A percentile compares a stretch with the other conserved stretches of the same genome.
Conservation (phyloP, 768 basidiomycete genomes). For the Candolleomyces aberdarensis region DNA sequence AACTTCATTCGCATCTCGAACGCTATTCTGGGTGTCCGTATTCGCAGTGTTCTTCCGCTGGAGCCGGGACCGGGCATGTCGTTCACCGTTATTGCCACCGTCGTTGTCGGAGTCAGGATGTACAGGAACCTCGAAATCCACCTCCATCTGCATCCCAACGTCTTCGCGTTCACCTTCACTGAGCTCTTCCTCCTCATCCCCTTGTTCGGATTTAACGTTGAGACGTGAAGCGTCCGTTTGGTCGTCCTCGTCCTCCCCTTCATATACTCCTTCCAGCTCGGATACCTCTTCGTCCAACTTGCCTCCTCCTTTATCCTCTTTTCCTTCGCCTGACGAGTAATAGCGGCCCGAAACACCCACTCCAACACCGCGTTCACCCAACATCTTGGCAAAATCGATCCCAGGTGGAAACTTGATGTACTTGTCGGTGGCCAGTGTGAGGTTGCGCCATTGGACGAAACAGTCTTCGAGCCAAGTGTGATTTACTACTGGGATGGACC, state of each 20-base stretch:
- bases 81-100: slow-evolving; percentile 4
- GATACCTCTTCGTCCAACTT: slow-evolving; percentile 10
- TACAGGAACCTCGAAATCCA: slow-evolving; percentile 13
- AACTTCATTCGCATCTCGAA: background rate
- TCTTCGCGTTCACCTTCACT: background rate
- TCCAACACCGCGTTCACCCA: slow-evolving; percentile 41
- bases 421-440: slow-evolving; percentile 61
- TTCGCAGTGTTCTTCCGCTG: background rate
- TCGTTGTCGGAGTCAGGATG: background rate
- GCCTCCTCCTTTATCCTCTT: slow-evolving; percentile 11
- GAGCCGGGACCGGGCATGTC: too few relatives aligned
- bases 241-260: background rate
- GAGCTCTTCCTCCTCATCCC: background rate
- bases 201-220: background rate
- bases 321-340: slow-evolving; percentile 10
- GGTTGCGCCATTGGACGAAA: slow-evolving; percentile 71
- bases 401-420: slow-evolving; percentile 70
- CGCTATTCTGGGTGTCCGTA: background rate
- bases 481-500: slow-evolving; percentile 86
- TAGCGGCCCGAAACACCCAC: background rate
- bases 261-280: slow-evolving; percentile 4
- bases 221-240: too few relatives aligned
- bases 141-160: slow-evolving; percentile 19
- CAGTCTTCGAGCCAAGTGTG: slow-evolving; percentile 93
- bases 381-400: slow-evolving; percentile 53